These are phyloP conservation scores for Coemansia sp. DNA, from an alignment of 192 early-diverging fungal genomes.

Conservation along the genomic window DNA sequence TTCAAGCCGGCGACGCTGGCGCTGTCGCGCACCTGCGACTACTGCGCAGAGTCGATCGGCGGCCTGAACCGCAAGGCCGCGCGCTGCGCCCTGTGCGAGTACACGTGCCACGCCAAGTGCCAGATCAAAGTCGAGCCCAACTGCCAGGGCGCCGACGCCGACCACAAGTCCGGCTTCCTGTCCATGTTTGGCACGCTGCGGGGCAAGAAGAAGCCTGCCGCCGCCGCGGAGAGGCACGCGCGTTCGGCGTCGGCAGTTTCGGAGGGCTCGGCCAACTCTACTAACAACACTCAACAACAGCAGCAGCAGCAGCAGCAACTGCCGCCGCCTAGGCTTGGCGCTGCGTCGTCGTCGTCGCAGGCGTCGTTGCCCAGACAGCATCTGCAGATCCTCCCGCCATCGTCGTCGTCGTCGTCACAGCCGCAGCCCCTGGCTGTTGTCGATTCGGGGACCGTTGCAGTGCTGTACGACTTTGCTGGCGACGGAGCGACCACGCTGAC, in stretches of 20 bases:
- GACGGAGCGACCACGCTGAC: slow-evolving; percentile 34
- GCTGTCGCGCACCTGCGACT: slow-evolving; percentile 48
- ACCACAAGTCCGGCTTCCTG: slow-evolving; percentile 39
- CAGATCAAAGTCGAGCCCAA: slow-evolving; percentile 51
- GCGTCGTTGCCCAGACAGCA: no score
- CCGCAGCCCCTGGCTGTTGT: no score
- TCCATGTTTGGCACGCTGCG: slow-evolving; percentile 40
- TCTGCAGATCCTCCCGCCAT: no score
- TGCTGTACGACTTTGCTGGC: slow-evolving; percentile 47
- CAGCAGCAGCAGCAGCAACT: no score
- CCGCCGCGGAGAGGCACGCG: slow-evolving; percentile 15
- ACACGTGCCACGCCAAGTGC: slow-evolving; percentile 49
- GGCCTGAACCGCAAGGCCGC: slow-evolving; percentile 44
- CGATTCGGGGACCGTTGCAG: not conserved
- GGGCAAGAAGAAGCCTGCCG: slow-evolving; percentile 15
- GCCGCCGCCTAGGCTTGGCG: not conserved
- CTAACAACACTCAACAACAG: no score
- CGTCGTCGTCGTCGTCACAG: no score
- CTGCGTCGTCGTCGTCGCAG: no score
- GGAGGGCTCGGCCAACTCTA: slow-evolving; percentile 7
- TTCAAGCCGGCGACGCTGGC: slow-evolving; percentile 46
- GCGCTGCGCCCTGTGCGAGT: slow-evolving; percentile 40
- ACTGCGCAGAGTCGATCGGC: slow-evolving; percentile 51
- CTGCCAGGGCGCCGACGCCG: slow-evolving; percentile 36
- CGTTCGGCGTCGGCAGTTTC: slow-evolving; percentile 31